phyloP scores from a whole-genome alignment of 2,329 filamentous ascomycete species.

The Ophiocordyceps sinensis region DNA sequence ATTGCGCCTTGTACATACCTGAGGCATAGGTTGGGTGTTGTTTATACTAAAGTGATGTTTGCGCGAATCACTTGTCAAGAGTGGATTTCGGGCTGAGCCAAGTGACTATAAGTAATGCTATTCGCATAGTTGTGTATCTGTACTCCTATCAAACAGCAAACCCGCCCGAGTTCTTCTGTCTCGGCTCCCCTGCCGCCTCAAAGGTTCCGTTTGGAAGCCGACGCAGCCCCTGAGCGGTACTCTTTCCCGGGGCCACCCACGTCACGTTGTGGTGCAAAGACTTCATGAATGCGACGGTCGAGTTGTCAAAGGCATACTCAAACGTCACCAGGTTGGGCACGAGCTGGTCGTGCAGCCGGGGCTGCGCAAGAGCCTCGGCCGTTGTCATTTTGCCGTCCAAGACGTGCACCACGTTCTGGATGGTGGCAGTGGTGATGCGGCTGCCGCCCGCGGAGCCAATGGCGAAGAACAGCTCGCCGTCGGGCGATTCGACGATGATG shows the following conservation, averaged over 20 bases:
- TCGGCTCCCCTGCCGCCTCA: constrained; percentile 71
- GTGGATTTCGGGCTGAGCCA: too few relatives aligned
- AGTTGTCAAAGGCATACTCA: constrained; percentile 59
- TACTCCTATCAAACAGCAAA: too few relatives aligned
- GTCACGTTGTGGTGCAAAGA: constrained; percentile 59
- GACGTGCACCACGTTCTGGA: constrained; percentile 64
- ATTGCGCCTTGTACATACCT: too few relatives aligned
- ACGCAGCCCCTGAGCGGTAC: constrained; percentile 59
- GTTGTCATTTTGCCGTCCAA: constrained; percentile 52
- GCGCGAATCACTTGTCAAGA: too few relatives aligned
- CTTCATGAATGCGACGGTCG: constrained; percentile 51
- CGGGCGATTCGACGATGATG: constrained; percentile 57
- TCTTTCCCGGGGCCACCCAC: constrained; percentile 50
- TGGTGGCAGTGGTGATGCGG: constrained; percentile 67
- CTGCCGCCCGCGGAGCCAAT: constrained; percentile 72
- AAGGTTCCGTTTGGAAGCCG: constrained; percentile 50
- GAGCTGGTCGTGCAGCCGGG: constrained; percentile 72
- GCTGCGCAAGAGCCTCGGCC: constrained; percentile 47
- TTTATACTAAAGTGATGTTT: too few relatives aligned
- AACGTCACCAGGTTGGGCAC: constrained; percentile 53
- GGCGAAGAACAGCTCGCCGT: constrained; percentile 55
- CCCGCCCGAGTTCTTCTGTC: constrained; percentile 60
- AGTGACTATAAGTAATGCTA: too few relatives aligned
- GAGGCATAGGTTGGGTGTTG: too few relatives aligned
- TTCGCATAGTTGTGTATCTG: too few relatives aligned